These are phyloP conservation scores for Trichoderma semiorbis DNA, from an alignment of 2,329 filamentous ascomycete genomes.

Conservation along the genomic window DNA sequence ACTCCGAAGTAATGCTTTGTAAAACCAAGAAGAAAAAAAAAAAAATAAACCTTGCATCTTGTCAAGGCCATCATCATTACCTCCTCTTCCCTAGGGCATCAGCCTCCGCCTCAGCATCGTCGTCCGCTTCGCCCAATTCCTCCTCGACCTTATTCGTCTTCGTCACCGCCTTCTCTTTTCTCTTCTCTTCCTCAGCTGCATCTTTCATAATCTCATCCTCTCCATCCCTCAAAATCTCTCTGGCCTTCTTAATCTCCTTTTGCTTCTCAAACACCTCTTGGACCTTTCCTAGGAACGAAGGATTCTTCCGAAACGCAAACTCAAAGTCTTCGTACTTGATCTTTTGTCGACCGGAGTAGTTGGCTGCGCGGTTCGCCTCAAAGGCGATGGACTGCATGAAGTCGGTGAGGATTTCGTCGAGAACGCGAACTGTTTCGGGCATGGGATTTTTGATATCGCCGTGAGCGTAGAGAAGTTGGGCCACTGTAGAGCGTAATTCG, in stretches of 20 bases:
- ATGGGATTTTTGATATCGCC: conserved; percentile 77
- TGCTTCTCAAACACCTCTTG: conserved; percentile 87
- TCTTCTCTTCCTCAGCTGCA: conserved; percentile 44
- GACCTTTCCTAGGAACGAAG: conserved; percentile 81
- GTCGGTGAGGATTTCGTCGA: conserved; percentile 95
- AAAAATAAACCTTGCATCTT: neutral
- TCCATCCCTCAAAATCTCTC: conserved; percentile 71
- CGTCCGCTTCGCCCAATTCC: conserved; percentile 51
- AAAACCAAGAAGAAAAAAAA: neutral
- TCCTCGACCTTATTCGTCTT: conserved; percentile 41
- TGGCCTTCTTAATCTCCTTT: conserved; percentile 75
- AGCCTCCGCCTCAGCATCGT: conserved; percentile 44
- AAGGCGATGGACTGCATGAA: conserved; percentile 94
- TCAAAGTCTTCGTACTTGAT: conserved; percentile 98
- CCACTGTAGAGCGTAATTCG: conserved; percentile 46
- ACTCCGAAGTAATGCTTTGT: conserved; percentile 6
- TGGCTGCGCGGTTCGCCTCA: conserved; percentile 79
- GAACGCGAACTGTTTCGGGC: conserved; percentile 75
- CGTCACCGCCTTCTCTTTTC: conserved; percentile 29
- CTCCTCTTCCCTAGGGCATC: conserved; percentile 40
- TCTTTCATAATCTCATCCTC: conserved; percentile 58
- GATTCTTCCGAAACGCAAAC: conserved; percentile 84
- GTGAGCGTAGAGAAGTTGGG: conserved; percentile 72
- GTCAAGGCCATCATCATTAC: conserved; percentile 22
- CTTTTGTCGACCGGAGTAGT: conserved; percentile 86